Conservation (phyloP, 257 asterid genomes). For the Scutellaria galericulata region DNA sequence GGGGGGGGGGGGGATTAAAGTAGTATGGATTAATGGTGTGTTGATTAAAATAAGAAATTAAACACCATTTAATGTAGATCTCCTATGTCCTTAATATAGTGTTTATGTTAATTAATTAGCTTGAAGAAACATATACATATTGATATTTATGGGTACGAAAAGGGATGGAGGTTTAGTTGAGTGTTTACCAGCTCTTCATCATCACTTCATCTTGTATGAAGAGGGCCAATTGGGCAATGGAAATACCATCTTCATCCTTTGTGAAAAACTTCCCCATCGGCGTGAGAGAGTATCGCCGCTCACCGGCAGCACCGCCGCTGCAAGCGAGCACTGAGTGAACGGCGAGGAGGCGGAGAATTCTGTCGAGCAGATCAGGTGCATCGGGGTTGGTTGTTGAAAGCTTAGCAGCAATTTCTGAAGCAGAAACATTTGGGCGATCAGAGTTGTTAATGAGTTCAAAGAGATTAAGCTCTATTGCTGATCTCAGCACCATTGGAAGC, state of each 20-base stretch:
- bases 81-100: no score
- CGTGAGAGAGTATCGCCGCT: conserved; percentile 9
- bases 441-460: conserved; percentile 9
- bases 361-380: conserved; percentile 1
- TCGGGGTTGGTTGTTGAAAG: conserved; percentile 8
- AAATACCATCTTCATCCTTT: conserved; percentile 5
- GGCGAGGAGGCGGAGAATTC: conserved; percentile 19
- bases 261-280: neutral
- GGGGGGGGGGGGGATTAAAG: no score
- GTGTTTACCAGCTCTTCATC: conserved; percentile 2
- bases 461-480: conserved; percentile 21
- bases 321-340: neutral
- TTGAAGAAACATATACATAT: no score
- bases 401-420: neutral
- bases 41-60: no score
- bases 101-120: no score
- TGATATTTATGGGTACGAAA: no score
- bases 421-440: neutral
- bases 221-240: neutral
- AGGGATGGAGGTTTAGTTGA: no score
- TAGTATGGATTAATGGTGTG: no score
- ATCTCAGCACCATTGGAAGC: conserved; percentile 12
- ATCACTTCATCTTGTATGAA: neutral
- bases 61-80: no score
- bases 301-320: neutral